Conservation (phyloP, 768 basidiomycete genomes). For the Tylopilus balloui region DNA sequence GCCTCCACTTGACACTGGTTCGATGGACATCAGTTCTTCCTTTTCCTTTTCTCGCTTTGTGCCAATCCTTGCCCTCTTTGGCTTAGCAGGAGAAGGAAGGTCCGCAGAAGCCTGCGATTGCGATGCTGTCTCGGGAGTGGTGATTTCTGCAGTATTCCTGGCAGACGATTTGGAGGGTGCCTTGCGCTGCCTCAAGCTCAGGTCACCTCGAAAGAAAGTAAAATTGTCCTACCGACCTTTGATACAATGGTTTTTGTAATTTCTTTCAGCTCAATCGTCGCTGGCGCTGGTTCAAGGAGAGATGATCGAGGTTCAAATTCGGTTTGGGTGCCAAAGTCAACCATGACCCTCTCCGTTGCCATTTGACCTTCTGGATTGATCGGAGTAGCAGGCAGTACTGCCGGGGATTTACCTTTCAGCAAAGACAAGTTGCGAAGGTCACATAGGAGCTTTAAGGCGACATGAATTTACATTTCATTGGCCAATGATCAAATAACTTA, state of each 20-base stretch:
- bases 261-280: constrained; percentile 20
- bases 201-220: not conserved
- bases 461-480: constrained; percentile 11
- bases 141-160: constrained; percentile 16
- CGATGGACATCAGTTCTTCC: constrained; percentile 15
- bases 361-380: not conserved
- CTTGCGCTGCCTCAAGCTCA: constrained; percentile 27
- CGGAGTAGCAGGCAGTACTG: not conserved
- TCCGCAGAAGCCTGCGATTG: constrained; percentile 16
- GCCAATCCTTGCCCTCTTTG: constrained; percentile 29
- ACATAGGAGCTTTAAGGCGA: constrained; percentile 36
- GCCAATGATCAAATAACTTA: constrained; percentile 22
- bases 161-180: constrained; percentile 19
- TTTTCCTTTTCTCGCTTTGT: constrained; percentile 29
- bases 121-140: constrained; percentile 7
- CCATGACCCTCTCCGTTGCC: constrained; percentile 13
- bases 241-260: constrained; percentile 12
- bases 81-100: constrained; percentile 23
- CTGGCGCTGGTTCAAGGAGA: constrained; percentile 5
- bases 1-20: not conserved
- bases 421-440: constrained; percentile 29
- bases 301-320: constrained; percentile 18
- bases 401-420: constrained; percentile 9
- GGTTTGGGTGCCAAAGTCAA: constrained; percentile 28
- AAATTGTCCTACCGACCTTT: constrained; percentile 15